phyloP scores from a whole-genome alignment of 179 eudicot species.

The Silene noctiflora region DNA sequence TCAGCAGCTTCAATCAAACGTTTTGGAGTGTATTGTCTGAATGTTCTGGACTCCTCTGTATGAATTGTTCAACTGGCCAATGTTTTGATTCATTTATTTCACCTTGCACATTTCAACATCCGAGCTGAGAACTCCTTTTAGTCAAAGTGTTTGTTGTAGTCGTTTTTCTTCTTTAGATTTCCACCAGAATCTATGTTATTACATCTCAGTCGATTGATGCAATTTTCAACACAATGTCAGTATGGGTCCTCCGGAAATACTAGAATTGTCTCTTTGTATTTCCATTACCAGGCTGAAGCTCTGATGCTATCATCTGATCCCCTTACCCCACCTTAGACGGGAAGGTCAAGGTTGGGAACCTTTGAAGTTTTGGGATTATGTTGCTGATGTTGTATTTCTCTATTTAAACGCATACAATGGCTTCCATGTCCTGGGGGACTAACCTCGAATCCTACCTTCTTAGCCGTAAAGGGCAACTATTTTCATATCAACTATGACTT shows the following conservation, averaged over 20 bases:
- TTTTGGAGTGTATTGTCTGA: background rate
- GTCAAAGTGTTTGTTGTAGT: background rate
- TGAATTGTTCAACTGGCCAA: slow-evolving; percentile 10
- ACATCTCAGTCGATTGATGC: background rate
- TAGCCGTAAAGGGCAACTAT: too few species aligned
- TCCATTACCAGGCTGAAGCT: background rate
- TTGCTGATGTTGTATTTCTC: background rate
- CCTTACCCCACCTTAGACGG: background rate
- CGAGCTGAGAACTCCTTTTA: background rate
- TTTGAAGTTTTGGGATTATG: background rate
- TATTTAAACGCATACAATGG: background rate
- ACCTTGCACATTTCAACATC: background rate
- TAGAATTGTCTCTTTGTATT: background rate
- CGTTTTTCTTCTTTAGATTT: background rate
- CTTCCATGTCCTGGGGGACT: background rate
- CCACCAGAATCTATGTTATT: background rate
- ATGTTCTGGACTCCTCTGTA: slow-evolving; percentile 5
- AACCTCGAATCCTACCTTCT: too few species aligned
- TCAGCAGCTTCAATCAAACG: background rate
- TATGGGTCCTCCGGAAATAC: background rate
- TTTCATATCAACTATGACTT: background rate
- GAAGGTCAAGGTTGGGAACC: background rate
- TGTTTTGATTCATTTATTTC: background rate
- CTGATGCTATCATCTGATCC: background rate
- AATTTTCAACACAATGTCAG: background rate